phyloP scores from a whole-genome alignment of 2,329 filamentous ascomycete species.

The Colletotrichum trifolii region DNA sequence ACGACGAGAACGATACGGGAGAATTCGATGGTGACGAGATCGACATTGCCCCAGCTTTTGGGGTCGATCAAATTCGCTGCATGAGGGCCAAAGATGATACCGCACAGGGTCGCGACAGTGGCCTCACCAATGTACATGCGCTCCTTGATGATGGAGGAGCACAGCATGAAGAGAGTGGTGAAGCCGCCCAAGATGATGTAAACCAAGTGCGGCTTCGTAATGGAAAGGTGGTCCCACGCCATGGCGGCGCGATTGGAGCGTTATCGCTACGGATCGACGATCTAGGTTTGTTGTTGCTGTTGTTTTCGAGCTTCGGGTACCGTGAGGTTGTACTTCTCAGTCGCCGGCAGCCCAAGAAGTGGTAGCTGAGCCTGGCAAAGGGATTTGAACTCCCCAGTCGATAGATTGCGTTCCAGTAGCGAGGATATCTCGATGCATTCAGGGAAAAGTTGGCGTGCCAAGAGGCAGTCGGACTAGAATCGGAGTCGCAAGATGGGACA shows the following conservation, averaged over 20 bases:
- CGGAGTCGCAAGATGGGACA: too few species aligned
- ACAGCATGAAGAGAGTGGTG: constrained; percentile 97
- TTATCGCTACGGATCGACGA: neutral
- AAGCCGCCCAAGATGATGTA: constrained; percentile 99
- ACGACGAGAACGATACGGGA: constrained; percentile 90
- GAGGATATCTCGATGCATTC: constrained; percentile 46
- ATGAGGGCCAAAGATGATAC: constrained; percentile 89
- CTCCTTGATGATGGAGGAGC: constrained; percentile 98
- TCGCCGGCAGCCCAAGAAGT: constrained; percentile 31
- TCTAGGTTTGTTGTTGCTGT: neutral
- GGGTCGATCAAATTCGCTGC: constrained; percentile 85
- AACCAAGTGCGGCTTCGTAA: constrained; percentile 96
- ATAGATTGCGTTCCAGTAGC: constrained; percentile 40
- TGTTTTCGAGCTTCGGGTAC: neutral
- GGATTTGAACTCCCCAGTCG: constrained; percentile 40
- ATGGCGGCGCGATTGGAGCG: constrained; percentile 55
- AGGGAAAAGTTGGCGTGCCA: constrained; percentile 36
- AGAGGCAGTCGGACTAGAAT: constrained; percentile 4
- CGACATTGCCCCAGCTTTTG: constrained; percentile 80
- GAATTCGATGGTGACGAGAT: constrained; percentile 90
- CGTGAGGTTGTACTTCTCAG: constrained; percentile 24
- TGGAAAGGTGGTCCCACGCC: constrained; percentile 83
- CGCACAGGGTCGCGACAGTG: constrained; percentile 89
- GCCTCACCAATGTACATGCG: constrained; percentile 98
- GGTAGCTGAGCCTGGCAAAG: constrained; percentile 38